These are phyloP conservation scores for Ganoderma boninense DNA, from an alignment of 1,284 basidiomycete genomes.

Conservation along the genomic window DNA sequence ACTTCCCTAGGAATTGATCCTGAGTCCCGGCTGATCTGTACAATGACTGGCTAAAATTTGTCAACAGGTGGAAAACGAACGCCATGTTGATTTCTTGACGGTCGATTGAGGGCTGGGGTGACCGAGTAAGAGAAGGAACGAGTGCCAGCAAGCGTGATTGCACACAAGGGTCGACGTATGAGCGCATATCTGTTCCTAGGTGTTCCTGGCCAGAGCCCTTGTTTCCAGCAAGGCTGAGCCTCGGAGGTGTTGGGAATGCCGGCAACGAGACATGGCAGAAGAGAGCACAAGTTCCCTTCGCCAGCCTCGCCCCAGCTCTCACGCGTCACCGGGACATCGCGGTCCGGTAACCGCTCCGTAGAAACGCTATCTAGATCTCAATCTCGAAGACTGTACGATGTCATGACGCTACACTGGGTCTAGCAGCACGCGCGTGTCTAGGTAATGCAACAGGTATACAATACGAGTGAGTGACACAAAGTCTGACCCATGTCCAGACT, in stretches of 20 bases:
- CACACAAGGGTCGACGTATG: not conserved
- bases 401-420: constrained; percentile 26
- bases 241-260: too few relatives aligned
- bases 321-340: not conserved
- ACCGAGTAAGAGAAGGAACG: not conserved
- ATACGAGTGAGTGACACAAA: constrained; percentile 26
- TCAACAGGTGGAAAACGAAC: not conserved
- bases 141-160: not conserved
- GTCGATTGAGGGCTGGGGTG: not conserved
- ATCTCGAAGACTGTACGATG: too few relatives aligned
- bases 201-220: not conserved
- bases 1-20: too few relatives aligned
- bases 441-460: constrained; percentile 33
- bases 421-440: constrained; percentile 28
- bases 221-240: not conserved
- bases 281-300: not conserved
- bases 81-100: not conserved
- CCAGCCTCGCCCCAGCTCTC: not conserved
- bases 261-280: too few relatives aligned
- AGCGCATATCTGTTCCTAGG: not conserved
- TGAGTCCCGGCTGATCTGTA: not conserved
- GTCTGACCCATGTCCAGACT: constrained; percentile 16
- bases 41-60: too few relatives aligned
- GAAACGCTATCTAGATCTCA: not conserved
- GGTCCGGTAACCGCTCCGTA: not conserved